Evolutionary conservation across 192 early-diverging fungal genomes (phyloP), one percentile per base, ranked within the genome.

Genomic region (Coemansia asiatica): DNA sequence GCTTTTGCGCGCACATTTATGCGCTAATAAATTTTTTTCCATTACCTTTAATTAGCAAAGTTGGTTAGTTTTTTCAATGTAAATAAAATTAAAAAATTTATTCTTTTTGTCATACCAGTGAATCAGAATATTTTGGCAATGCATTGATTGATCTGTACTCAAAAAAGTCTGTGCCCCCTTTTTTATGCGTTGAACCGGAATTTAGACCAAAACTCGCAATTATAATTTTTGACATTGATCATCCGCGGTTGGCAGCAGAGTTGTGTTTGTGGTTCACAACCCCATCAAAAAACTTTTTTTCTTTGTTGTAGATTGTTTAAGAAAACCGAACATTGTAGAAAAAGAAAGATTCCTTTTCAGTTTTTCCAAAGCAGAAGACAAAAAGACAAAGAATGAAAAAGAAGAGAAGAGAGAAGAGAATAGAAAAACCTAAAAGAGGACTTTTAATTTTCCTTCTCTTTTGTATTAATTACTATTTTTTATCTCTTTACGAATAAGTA

Each of bases 1-100:
- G 54, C 63, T 40, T 56, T 33, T 53, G 63, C 63, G 6, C 63
- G 63, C 53, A 25, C 40, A 15, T 54, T 47, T 38, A 56, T 65
- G 7, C 63, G 63, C 40, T 65, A 26, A 53, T 7, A 23, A 25
- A 1, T 18, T 19, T 3, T 33, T 8, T 33, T 33, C 31, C 8
- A 33, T 33, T 33, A 8, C 31, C 8, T 8, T 6, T 33, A 33
- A 33, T n/a, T n/a, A n/a, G n/a, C n/a, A n/a, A n/a, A n/a, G n/a
- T n/a, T n/a, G n/a, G n/a, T n/a, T n/a, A n/a, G n/a, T n/a, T 33
- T 33, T 3, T 33, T 33, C 8, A 6, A 8, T 44, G 40, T 44
- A 44, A 44, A 44, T 44, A 44, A 6, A 33, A 33, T 33, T 6
- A 33, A 33, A 6, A 3, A 33, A 33, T 8, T 33, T 6, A 3